Percentiles rank a stretch among this genome's conserved stretches.
Evolutionary conservation across 2,329 filamentous ascomycete species (phyloP).

Genomic region (Verticillium nonalfalfae): DNA sequence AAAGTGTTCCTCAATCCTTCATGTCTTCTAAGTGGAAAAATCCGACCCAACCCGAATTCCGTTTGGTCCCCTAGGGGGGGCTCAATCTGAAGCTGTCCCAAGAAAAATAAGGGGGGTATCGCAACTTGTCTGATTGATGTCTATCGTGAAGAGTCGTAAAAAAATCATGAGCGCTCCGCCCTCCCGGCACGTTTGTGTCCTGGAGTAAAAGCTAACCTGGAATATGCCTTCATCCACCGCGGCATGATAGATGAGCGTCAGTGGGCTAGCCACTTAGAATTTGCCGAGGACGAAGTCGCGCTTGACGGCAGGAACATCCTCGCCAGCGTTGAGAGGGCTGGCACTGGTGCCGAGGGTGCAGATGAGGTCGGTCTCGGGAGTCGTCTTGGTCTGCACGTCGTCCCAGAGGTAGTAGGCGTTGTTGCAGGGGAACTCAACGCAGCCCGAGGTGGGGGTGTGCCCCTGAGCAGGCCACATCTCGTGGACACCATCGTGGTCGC

Average conservation of each 20-base stretch:
- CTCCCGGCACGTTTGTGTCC: background rate
- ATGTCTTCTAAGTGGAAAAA: background rate
- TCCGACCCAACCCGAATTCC: background rate
- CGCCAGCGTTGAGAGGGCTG: constrained; percentile 11
- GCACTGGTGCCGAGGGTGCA: constrained; percentile 38
- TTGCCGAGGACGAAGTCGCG: constrained; percentile 27
- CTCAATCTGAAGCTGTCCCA: background rate
- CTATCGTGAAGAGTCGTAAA: constrained; percentile 1
- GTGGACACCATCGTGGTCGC: constrained; percentile 46
- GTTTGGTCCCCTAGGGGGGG: background rate
- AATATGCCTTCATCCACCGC: background rate
- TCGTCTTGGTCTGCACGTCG: constrained; percentile 50
- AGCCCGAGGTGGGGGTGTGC: constrained; percentile 39
- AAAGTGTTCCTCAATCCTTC: background rate
- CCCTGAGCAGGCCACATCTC: constrained; percentile 39
- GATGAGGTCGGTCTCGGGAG: constrained; percentile 39
- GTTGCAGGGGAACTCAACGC: constrained; percentile 43
- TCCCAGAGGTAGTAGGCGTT: constrained; percentile 48
- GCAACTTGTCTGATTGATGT: background rate
- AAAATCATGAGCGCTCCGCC: background rate
- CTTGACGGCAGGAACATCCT: constrained; percentile 13
- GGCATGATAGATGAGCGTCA: background rate
- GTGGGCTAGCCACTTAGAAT: constrained; percentile 13
- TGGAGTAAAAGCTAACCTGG: background rate
- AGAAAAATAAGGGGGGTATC: background rate